Percentiles rank a stretch among this genome's conserved stretches.
These are phyloP conservation scores for Rubia yunnanensis DNA, from an alignment of 257 asterid species.

Conservation along the genomic window DNA sequence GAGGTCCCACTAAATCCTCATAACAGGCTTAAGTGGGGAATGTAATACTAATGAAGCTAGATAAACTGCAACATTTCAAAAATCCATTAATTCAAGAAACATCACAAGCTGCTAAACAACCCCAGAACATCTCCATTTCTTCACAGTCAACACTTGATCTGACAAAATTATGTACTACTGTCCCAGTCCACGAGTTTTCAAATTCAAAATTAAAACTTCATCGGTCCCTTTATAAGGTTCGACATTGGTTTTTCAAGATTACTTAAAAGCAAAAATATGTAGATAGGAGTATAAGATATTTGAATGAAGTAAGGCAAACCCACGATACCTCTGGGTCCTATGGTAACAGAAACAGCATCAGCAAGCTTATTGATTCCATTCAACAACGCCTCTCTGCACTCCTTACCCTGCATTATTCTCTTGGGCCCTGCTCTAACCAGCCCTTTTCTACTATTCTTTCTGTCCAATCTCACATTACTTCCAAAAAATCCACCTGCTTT, in stretches of 20 bases:
- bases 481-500: slow-evolving; percentile 28
- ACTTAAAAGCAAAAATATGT: neutral
- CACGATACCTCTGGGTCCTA: slow-evolving; percentile 77
- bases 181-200: too few relatives aligned
- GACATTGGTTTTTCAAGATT: neutral
- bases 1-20: neutral
- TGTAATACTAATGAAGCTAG: neutral
- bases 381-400: slow-evolving; percentile 67
- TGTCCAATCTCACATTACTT: slow-evolving; percentile 9
- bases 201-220: too few relatives aligned
- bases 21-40: neutral
- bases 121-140: neutral
- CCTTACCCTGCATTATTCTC: slow-evolving; percentile 62
- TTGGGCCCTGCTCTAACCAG: slow-evolving; percentile 77
- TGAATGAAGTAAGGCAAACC: neutral
- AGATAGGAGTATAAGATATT: too few relatives aligned
- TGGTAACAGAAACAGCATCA: slow-evolving; percentile 88
- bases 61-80: neutral
- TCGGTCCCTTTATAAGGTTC: too few relatives aligned
- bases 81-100: neutral
- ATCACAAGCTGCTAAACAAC: neutral
- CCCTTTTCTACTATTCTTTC: slow-evolving; percentile 16
- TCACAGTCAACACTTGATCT: neutral
- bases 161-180: neutral
- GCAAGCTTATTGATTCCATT: slow-evolving; percentile 90